phyloP scores from a whole-genome alignment of 2,329 filamentous ascomycete genomes.

The Hypomyces perniciosus region DNA sequence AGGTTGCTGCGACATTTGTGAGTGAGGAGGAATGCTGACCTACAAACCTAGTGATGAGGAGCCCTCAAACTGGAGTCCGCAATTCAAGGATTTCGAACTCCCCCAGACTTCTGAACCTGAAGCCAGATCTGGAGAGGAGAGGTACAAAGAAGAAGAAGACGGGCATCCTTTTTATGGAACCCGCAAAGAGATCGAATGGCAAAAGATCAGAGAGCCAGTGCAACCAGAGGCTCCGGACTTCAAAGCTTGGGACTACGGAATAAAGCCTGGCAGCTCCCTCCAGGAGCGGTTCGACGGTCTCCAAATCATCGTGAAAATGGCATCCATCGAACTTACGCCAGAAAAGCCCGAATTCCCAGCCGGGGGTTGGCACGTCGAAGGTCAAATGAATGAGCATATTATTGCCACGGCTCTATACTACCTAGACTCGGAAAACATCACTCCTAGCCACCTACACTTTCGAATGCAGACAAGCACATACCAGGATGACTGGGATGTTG shows the following conservation, averaged over 20 bases:
- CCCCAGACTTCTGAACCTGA: too few relatives aligned
- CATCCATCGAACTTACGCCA: slow-evolving; percentile 47
- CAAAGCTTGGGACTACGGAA: neutral
- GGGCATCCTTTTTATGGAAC: neutral
- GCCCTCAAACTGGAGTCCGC: neutral
- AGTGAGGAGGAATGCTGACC: too few relatives aligned
- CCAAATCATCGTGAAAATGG: slow-evolving; percentile 56
- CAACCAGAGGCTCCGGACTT: slow-evolving; percentile 16
- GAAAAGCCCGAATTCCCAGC: slow-evolving; percentile 41
- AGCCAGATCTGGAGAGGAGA: too few relatives aligned
- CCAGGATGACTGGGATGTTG: neutral
- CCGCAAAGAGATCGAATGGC: slow-evolving; percentile 2
- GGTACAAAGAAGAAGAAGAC: neutral
- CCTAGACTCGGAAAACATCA: neutral
- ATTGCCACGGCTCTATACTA: slow-evolving; percentile 22
- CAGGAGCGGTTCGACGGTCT: slow-evolving; percentile 31
- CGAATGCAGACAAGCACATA: neutral
- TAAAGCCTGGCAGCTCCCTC: slow-evolving; percentile 5
- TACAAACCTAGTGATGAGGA: neutral
- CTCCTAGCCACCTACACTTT: neutral
- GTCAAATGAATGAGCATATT: slow-evolving; percentile 23
- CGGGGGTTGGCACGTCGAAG: slow-evolving; percentile 37
- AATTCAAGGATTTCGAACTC: neutral
- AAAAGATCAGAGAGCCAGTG: slow-evolving; percentile 9
- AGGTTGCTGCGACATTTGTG: neutral